A percentile compares a stretch with the other conserved stretches of the same genome.
Evolutionary conservation across 2,329 filamentous ascomycete genomes (phyloP).

Genomic region (Ceratocystis cubensis): DNA sequence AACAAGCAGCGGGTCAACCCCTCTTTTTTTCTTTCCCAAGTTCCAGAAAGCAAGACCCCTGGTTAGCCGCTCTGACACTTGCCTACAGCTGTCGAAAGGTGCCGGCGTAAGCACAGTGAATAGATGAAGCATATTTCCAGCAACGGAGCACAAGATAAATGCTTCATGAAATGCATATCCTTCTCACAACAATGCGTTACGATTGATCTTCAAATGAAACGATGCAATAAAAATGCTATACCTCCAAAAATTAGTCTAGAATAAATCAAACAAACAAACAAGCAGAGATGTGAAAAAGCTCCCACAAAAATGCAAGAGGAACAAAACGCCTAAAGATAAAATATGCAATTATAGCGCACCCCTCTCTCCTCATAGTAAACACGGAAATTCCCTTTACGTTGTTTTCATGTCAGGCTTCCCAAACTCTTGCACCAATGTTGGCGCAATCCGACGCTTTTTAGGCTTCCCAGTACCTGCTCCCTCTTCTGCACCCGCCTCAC

Average conservation of each 20-base stretch:
- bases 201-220: not conserved
- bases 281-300: not conserved
- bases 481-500: constrained; percentile 45
- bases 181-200: not conserved
- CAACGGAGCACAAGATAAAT: no score
- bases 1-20: not conserved
- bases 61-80: not conserved
- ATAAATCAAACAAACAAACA: not conserved
- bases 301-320: not conserved
- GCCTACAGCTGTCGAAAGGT: not conserved
- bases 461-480: constrained; percentile 41
- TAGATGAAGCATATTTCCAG: not conserved
- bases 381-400: not conserved
- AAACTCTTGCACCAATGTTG: constrained; percentile 33
- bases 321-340: not conserved
- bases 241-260: constrained; percentile 8
- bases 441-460: constrained; percentile 60
- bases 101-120: not conserved
- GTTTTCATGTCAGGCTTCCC: constrained; percentile 11
- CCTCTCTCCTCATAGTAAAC: not conserved
- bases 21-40: not conserved
- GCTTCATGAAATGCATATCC: no score
- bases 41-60: not conserved
- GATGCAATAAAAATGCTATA: constrained; percentile 2
- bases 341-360: not conserved